A percentile compares a stretch with the other conserved stretches of the same genome.
Conservation (phyloP, 163 green algal species). For the Volvox carteri region DNA sequence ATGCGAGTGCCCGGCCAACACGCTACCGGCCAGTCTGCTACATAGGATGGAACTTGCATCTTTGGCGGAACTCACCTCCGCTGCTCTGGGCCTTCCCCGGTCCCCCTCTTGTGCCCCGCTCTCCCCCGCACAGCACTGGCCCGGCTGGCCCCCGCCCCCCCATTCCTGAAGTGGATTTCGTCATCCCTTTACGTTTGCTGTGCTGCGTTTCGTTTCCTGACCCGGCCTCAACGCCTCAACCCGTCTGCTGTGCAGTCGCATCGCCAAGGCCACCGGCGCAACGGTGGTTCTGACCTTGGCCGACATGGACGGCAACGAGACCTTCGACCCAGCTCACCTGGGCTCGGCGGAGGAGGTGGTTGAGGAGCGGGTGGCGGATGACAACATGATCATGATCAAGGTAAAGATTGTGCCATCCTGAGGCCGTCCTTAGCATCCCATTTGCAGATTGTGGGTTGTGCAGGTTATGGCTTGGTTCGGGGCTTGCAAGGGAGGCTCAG, state of each 20-base stretch:
- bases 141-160: no score
- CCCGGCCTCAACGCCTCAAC: no score
- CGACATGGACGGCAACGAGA: slow-evolving; percentile 98
- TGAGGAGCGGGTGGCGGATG: slow-evolving; percentile 94
- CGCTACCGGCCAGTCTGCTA: no score
- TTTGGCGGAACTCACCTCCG: background rate
- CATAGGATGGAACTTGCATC: no score
- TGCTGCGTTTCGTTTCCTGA: no score
- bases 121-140: background rate
- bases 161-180: no score
- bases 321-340: slow-evolving; percentile 90
- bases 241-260: slow-evolving; percentile 76
- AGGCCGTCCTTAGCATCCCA: background rate
- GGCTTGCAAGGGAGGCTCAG: no score
- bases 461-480: background rate
- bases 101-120: background rate
- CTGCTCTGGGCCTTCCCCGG: background rate
- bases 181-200: no score
- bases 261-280: slow-evolving; percentile 95
- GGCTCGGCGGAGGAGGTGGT: slow-evolving; percentile 90
- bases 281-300: slow-evolving; percentile 92
- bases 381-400: slow-evolving; percentile 93
- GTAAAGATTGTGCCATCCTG: slow-evolving; percentile 47
- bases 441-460: background rate
- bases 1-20: no score